Percentiles rank a stretch among this genome's conserved stretches.
These are phyloP conservation scores for Petunia axillaris DNA, from an alignment of 257 asterid genomes.

Conservation along the genomic window DNA sequence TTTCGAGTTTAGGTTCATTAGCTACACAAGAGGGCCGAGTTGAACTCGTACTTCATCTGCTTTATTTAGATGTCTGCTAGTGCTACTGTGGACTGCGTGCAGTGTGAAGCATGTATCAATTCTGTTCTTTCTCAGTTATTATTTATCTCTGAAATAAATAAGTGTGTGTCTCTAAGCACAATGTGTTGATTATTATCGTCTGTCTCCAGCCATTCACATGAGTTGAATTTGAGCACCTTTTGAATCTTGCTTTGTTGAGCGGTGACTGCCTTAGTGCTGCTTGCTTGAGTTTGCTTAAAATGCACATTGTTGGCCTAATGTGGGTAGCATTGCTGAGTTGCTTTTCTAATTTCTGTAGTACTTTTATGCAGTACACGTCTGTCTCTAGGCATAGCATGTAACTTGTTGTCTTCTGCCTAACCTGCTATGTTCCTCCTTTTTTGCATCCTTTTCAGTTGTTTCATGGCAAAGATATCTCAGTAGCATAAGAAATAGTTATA, in stretches of 20 bases:
- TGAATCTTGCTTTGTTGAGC: not conserved
- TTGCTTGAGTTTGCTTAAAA: not conserved
- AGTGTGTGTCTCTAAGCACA: not conserved
- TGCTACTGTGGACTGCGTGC: not conserved
- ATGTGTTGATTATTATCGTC: not conserved
- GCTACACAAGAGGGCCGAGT: not conserved
- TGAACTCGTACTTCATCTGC: not conserved
- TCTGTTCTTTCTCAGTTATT: not conserved
- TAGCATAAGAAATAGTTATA: constrained; percentile 6
- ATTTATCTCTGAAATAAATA: not conserved
- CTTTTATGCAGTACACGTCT: not conserved
- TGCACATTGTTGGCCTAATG: not conserved
- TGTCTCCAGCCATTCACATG: not conserved
- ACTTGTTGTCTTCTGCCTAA: not conserved
- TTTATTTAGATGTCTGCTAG: not conserved
- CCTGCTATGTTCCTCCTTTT: not conserved
- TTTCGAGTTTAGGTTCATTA: not conserved
- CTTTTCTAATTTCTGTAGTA: not conserved
- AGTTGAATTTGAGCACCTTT: not conserved
- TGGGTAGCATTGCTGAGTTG: not conserved
- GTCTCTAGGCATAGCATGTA: constrained; percentile 8
- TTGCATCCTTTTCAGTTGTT: constrained; percentile 7
- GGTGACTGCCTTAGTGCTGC: not conserved
- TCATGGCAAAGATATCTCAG: constrained; percentile 7
- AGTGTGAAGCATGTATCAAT: not conserved